Percentiles rank a stretch among this genome's conserved stretches.
Conservation (phyloP, 2,329 filamentous ascomycete species). For the Pseudogymnoascus sp. region DNA sequence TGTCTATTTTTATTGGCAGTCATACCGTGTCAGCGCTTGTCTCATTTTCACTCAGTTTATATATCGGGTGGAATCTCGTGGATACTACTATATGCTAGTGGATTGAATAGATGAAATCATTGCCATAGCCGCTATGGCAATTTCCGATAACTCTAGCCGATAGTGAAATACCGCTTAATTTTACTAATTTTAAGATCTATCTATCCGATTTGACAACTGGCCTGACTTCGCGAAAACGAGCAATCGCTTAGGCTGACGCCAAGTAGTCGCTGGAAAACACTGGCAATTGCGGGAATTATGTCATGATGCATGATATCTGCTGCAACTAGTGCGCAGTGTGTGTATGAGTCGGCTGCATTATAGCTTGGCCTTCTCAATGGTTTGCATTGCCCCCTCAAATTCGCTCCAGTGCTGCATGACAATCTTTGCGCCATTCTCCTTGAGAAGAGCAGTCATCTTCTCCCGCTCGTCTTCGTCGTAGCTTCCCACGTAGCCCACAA, state of each 20-base stretch:
- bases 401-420: constrained; percentile 54
- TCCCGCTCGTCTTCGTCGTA: constrained; percentile 50
- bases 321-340: background rate
- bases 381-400: constrained; percentile 30
- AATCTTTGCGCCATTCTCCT: constrained; percentile 51
- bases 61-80: too few relatives aligned
- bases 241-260: background rate
- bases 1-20: background rate
- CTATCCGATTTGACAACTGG: background rate
- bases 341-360: background rate
- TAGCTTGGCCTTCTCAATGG: constrained; percentile 18
- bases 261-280: background rate
- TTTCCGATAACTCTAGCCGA: background rate
- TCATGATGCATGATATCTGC: constrained; percentile 1
- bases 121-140: background rate
- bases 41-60: too few relatives aligned
- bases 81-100: too few relatives aligned
- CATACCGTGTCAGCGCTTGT: background rate
- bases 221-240: background rate
- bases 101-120: too few relatives aligned
- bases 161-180: background rate
- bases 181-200: background rate
- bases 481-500: constrained; percentile 78
- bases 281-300: constrained; percentile 5
- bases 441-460: constrained; percentile 56